phyloP scores from a whole-genome alignment of 2,329 filamentous ascomycete species.

The Chrysosporium keratinophilum region DNA sequence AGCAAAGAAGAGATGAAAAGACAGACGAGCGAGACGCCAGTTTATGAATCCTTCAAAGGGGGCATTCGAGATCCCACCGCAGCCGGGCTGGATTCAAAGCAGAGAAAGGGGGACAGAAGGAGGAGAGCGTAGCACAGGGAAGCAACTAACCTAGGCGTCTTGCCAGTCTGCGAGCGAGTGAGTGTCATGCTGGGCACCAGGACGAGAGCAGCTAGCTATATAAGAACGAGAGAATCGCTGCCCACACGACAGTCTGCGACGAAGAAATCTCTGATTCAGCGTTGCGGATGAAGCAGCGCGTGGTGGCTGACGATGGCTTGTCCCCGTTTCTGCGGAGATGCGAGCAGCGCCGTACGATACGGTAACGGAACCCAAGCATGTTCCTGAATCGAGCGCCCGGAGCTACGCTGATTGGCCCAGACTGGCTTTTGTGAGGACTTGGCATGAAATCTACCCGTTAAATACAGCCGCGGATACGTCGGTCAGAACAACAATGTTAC shows the following conservation, averaged over 20 bases:
- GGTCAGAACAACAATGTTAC: no score
- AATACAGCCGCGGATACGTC: neutral
- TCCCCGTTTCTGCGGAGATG: neutral
- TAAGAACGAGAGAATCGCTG: constrained; percentile 11
- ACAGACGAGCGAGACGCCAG: neutral
- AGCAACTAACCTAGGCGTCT: constrained; percentile 40
- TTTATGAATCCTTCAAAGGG: neutral
- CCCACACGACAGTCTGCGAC: neutral
- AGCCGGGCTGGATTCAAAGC: constrained; percentile 2
- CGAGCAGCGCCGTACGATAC: no score
- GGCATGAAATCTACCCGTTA: no score
- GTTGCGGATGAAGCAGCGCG: no score
- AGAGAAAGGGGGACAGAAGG: neutral
- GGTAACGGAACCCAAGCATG: no score
- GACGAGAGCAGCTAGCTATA: neutral
- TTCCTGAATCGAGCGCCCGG: no score
- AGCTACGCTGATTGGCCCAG: no score
- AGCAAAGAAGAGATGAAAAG: neutral
- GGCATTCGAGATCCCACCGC: neutral
- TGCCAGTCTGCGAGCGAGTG: constrained; percentile 44
- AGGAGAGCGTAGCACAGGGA: neutral
- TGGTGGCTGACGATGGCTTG: neutral
- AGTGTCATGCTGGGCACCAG: constrained; percentile 30
- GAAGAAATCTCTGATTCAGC: no score
- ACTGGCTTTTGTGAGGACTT: no score